phyloP scores from a whole-genome alignment of 2,329 filamentous ascomycete genomes.

The Remersonia thermophila region DNA sequence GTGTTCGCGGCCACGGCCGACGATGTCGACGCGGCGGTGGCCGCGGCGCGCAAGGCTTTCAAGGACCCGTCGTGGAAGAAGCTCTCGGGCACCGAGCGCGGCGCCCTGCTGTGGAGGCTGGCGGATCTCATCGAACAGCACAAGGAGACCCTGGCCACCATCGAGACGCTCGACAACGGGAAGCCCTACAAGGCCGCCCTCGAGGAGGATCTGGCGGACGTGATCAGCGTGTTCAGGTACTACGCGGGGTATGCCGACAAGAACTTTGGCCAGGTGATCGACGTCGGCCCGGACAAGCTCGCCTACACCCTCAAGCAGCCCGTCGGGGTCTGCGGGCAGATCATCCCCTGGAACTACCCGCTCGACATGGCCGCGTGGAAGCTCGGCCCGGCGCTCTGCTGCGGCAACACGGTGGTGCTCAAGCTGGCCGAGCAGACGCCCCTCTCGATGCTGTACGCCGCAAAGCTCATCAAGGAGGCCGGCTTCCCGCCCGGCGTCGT shows the following conservation, averaged over 20 bases:
- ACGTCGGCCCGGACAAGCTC: slow-evolving; percentile 56
- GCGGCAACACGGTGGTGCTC: slow-evolving; percentile 50
- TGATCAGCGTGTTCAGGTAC: slow-evolving; percentile 47
- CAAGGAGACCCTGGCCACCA: slow-evolving; percentile 34
- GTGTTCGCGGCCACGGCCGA: slow-evolving; percentile 55
- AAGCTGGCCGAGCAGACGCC: slow-evolving; percentile 56
- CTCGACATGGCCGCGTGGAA: slow-evolving; percentile 68
- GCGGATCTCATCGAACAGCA: slow-evolving; percentile 57
- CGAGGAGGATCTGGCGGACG: slow-evolving; percentile 46
- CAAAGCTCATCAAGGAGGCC: slow-evolving; percentile 54
- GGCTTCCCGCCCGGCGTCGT: slow-evolving; percentile 66
- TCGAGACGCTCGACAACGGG: slow-evolving; percentile 71
- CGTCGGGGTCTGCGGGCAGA: slow-evolving; percentile 62
- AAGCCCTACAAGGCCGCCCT: slow-evolving; percentile 58
- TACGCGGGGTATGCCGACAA: slow-evolving; percentile 75
- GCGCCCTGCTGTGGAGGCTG: slow-evolving; percentile 55
- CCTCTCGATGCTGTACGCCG: slow-evolving; percentile 49
- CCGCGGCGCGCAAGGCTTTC: slow-evolving; percentile 57
- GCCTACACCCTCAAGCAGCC: slow-evolving; percentile 68
- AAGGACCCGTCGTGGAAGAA: slow-evolving; percentile 54
- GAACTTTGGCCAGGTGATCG: slow-evolving; percentile 65
- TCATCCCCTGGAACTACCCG: slow-evolving; percentile 76
- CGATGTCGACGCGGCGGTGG: slow-evolving; percentile 59
- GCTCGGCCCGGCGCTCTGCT: slow-evolving; percentile 55
- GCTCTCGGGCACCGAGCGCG: slow-evolving; percentile 55